phyloP scores from a whole-genome alignment of 495 filamentous ascomycete genomes.

The Pseudoneurospora amorphoporcata region DNA sequence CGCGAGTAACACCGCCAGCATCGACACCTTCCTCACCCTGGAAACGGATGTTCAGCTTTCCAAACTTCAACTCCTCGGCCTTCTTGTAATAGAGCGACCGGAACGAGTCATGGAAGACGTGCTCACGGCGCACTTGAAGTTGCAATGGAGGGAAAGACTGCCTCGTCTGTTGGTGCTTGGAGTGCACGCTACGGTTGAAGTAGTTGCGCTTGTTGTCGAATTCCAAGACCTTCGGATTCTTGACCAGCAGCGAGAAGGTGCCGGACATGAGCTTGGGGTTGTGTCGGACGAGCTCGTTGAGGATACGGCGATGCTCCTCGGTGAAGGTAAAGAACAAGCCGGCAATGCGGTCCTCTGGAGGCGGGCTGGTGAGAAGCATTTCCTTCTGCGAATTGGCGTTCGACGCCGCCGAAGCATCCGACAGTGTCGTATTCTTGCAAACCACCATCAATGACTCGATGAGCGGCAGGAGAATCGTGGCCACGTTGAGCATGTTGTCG shows the following conservation, averaged over 20 bases:
- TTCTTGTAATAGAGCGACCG: constrained; percentile 91
- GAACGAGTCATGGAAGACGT: constrained; percentile 98
- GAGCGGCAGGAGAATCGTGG: constrained; percentile 84
- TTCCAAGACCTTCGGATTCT: constrained; percentile 97
- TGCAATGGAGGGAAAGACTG: constrained; percentile 62
- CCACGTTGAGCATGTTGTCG: constrained; percentile 92
- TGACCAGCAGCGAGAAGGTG: constrained; percentile 87
- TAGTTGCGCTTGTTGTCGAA: constrained; percentile 99
- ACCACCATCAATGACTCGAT: constrained; percentile 98
- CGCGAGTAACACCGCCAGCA: constrained; percentile 92
- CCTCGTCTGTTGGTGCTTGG: constrained; percentile 53
- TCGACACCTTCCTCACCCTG: constrained; percentile 96
- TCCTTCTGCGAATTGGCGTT: constrained; percentile 50
- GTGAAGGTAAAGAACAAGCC: constrained; percentile 96
- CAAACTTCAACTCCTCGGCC: constrained; percentile 93
- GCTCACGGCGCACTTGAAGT: constrained; percentile 80
- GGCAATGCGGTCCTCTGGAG: constrained; percentile 73
- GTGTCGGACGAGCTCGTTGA: constrained; percentile 94
- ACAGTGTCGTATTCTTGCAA: constrained; percentile 89
- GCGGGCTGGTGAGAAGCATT: constrained; percentile 63
- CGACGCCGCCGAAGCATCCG: constrained; percentile 31
- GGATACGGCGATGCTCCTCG: constrained; percentile 93
- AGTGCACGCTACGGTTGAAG: constrained; percentile 88
- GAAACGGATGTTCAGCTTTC: constrained; percentile 96
- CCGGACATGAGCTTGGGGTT: constrained; percentile 98